Conservation (phyloP, 2,329 filamentous ascomycete genomes). For the Ceratocystis harringtonii region DNA sequence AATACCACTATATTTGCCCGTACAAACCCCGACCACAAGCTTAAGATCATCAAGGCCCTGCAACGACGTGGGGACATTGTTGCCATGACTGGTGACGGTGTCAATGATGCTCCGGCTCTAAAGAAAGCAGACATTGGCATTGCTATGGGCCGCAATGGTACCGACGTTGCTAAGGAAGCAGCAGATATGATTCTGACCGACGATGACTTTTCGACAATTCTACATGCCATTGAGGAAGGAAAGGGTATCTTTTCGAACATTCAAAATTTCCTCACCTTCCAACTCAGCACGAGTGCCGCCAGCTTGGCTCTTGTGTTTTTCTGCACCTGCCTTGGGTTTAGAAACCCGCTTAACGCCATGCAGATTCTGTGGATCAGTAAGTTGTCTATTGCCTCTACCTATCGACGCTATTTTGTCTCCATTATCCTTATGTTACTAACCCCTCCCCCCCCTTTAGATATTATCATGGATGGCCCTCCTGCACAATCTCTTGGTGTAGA, state of each 20-base stretch:
- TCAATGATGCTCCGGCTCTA: constrained; percentile 90
- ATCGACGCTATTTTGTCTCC: not conserved
- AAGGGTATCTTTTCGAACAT: constrained; percentile 99
- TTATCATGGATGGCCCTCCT: constrained; percentile 97
- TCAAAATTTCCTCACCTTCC: constrained; percentile 97
- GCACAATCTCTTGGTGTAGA: constrained; percentile 95
- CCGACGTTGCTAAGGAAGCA: constrained; percentile 91
- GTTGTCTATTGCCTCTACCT: constrained; percentile 26
- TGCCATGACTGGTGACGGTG: constrained; percentile 96
- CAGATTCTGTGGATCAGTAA: constrained; percentile 99
- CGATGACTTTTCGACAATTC: constrained; percentile 80
- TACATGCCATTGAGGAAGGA: constrained; percentile 92
- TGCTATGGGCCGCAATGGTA: constrained; percentile 87
- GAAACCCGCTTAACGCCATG: constrained; percentile 95
- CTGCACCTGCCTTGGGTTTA: constrained; percentile 84
- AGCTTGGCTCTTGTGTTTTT: constrained; percentile 81
- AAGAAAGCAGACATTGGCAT: constrained; percentile 98
- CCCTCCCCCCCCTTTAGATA: constrained; percentile 45
- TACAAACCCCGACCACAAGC: constrained; percentile 92
- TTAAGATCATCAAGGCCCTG: constrained; percentile 87
- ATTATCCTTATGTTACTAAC: constrained; percentile 16
- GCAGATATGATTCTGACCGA: constrained; percentile 88
- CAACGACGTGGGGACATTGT: constrained; percentile 91
- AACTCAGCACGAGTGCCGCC: constrained; percentile 91
- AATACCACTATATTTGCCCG: constrained; percentile 90